phyloP scores from a whole-genome alignment of 2,329 filamentous ascomycete genomes.

The Sphaerulina vaccinii region DNA sequence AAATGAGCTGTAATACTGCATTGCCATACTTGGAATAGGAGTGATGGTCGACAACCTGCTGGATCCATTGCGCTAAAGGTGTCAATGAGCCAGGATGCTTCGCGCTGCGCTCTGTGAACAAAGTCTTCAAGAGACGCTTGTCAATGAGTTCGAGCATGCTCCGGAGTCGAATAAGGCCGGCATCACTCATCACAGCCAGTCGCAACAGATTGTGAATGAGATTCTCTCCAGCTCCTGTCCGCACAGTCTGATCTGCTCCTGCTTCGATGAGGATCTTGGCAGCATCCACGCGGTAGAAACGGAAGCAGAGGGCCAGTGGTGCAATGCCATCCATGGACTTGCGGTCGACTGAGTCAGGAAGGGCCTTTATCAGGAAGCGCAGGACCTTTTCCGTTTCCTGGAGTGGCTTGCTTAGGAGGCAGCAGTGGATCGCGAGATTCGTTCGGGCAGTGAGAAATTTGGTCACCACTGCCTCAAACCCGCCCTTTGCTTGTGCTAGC shows the following conservation, averaged over 20 bases:
- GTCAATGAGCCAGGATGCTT: conserved; percentile 56
- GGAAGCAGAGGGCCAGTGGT: conserved; percentile 67
- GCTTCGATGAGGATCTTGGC: conserved; percentile 63
- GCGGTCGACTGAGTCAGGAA: conserved; percentile 62
- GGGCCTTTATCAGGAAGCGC: conserved; percentile 62
- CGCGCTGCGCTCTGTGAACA: conserved; percentile 60
- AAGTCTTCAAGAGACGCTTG: conserved; percentile 53
- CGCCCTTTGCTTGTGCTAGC: conserved; percentile 59
- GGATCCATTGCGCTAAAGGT: conserved; percentile 54
- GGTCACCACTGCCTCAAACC: conserved; percentile 62
- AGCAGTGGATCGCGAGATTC: conserved; percentile 63
- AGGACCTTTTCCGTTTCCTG: conserved; percentile 56
- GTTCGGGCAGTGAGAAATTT: conserved; percentile 62
- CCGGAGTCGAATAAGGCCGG: conserved; percentile 24
- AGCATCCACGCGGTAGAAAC: conserved; percentile 53
- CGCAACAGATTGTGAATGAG: conserved; percentile 61
- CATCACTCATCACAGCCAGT: conserved; percentile 7
- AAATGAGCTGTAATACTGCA: conserved; percentile 25
- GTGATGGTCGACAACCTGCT: neutral
- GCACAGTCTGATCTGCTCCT: conserved; percentile 65
- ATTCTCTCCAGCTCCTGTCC: conserved; percentile 62
- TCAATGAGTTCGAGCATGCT: conserved; percentile 60
- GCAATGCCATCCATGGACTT: conserved; percentile 60
- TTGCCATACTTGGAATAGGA: conserved; percentile 2
- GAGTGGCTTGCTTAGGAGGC: conserved; percentile 44